phyloP scores from a whole-genome alignment of 2,329 filamentous ascomycete genomes.

The Aspergillus ochraceus region DNA sequence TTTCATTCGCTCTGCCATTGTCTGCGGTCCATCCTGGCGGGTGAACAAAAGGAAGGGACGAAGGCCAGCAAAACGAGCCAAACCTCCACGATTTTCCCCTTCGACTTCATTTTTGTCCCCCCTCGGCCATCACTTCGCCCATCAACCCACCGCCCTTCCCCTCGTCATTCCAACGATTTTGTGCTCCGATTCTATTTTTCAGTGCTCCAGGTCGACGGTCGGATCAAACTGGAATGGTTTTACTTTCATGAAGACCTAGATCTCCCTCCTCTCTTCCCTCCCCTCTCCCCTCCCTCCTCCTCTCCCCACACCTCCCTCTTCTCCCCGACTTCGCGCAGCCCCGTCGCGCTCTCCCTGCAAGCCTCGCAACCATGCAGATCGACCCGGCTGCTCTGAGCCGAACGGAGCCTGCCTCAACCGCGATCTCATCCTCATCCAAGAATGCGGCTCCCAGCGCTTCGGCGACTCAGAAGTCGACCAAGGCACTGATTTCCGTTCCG shows the following conservation, averaged over 20 bases:
- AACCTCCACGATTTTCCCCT: conserved; percentile 20
- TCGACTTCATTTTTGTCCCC: conserved; percentile 9
- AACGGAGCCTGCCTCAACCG: conserved; percentile 39
- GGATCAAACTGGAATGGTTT: conserved; percentile 18
- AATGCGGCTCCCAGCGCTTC: conserved; percentile 27
- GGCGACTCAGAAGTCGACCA: conserved; percentile 49
- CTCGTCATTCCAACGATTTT: conserved; percentile 25
- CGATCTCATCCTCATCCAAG: conserved; percentile 33
- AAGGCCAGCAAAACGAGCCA: conserved; percentile 10
- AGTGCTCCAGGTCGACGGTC: conserved; percentile 10
- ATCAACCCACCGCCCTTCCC: conserved; percentile 23
- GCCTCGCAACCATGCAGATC: conserved; percentile 44
- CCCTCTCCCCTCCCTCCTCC: conserved; percentile 6
- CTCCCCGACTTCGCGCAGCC: conserved; percentile 42
- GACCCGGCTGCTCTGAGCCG: conserved; percentile 47
- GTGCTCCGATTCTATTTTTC: conserved; percentile 9
- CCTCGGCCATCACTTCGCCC: conserved; percentile 28
- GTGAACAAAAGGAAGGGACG: conserved; percentile 26
- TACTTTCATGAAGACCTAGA: conserved; percentile 42
- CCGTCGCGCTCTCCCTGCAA: conserved; percentile 33
- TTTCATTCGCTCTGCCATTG: background rate
- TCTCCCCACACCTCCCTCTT: conserved; percentile 12
- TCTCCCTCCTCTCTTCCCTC: conserved; percentile 16
- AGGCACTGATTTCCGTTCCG: conserved; percentile 54
- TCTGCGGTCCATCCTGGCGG: background rate